A percentile compares a stretch with the other conserved stretches of the same genome.
These are phyloP conservation scores for Populus tremula DNA, from an alignment of 345 rosid genomes.

Conservation along the genomic window DNA sequence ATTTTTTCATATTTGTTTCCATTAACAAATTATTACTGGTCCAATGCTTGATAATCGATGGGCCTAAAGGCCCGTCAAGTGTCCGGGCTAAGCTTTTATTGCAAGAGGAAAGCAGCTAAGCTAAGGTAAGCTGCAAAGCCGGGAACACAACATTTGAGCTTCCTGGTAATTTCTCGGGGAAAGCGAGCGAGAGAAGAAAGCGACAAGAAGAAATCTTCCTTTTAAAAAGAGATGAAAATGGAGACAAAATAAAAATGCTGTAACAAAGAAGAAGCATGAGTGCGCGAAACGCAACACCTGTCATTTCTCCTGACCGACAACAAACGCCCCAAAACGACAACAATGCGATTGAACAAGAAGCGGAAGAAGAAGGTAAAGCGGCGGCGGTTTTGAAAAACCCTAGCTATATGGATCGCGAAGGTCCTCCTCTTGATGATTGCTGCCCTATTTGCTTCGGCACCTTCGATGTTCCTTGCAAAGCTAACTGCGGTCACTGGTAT, in stretches of 20 bases:
- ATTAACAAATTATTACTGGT: neutral
- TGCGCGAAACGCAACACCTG: neutral
- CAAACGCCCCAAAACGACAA: neutral
- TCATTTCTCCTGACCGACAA: neutral
- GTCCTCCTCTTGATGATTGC: constrained; percentile 74
- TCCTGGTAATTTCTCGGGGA: neutral
- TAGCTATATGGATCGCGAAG: neutral
- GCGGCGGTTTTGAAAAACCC: constrained; percentile 22
- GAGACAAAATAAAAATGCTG: neutral
- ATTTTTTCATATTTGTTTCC: neutral
- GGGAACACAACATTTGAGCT: neutral
- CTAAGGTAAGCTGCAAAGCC: neutral
- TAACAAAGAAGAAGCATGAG: neutral
- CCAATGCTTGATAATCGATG: neutral
- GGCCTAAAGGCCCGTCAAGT: no score
- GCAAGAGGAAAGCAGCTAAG: neutral
- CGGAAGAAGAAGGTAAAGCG: constrained; percentile 10
- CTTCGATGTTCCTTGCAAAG: constrained; percentile 63
- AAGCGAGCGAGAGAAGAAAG: neutral
- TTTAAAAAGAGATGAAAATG: neutral
- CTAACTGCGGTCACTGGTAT: constrained; percentile 90
- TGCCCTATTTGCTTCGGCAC: constrained; percentile 79
- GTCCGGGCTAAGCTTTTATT: neutral
- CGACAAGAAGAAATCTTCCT: neutral
- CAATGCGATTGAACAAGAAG: neutral